Base-by-base conservation (phyloP, 1,284 basidiomycete species). In the Naganishia liquefaciens region DNA sequence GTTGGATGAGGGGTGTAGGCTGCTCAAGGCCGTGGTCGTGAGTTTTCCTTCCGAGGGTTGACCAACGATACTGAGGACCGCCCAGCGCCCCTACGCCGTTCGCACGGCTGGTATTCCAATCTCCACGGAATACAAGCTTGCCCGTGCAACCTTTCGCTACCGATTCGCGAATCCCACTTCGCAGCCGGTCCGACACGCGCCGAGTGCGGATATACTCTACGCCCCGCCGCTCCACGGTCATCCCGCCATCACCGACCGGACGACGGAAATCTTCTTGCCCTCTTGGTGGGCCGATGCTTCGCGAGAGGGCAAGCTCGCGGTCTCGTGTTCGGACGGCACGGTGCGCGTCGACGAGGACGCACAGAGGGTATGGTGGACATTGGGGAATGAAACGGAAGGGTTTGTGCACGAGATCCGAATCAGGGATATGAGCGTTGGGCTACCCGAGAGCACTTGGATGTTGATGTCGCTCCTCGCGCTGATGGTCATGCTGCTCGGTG, bases 231-330 rank as follows among this genome's bases (percentile, higher is more conserved):
- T 79, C 21, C 57, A 71, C 1, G 76, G 75, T 0, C 80, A 82
- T 67, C 78, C 79, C 0, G 67, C 72, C 2, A 76, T 87, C 30
- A 79, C 73, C 37, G 81, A 84, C 7, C 79, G 82, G 51, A 84
- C 88, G 70, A 92, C 91, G 13, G 90, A 92, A 76, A 86, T 93
- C 58, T 94, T 87, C 80, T 70, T 92, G 10, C 91, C 91, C 0
- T 21, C 54, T 1, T 68, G 75, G 25, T 68, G 74, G 6, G 76
- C 73, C 64, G 55, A 52, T 33, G 44, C 58, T 2, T 61, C 44
- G 47, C n/a, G 28, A 7, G 21, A 50, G n/a, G 39, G 60, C 17
- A 52, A 54, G 23, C 52, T 66, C 46, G 50, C 52, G 9, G 30
- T 66, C 47, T 44, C 40, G 40, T 42, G 33, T 27, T 66, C 65